Percentiles rank a stretch among this genome's conserved stretches.
Evolutionary conservation across 768 basidiomycete genomes (phyloP).

Genomic region (Coprinopsis strossmayeri): DNA sequence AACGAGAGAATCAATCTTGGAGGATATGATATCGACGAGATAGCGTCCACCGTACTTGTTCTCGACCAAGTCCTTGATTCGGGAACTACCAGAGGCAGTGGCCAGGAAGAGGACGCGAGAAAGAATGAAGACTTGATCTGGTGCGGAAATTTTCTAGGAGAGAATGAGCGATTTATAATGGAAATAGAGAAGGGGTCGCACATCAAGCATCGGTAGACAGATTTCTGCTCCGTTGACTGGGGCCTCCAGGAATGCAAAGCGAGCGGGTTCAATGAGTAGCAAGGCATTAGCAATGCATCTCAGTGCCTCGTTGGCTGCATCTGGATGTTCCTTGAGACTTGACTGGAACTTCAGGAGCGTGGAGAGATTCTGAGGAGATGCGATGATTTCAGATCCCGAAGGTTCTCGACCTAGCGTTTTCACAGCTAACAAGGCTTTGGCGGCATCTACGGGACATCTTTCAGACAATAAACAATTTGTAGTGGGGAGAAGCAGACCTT

Average conservation of each 20-base stretch:
- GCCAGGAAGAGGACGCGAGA: conserved; percentile 73
- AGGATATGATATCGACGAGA: conserved; percentile 55
- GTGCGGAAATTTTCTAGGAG: conserved; percentile 49
- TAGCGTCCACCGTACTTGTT: conserved; percentile 48
- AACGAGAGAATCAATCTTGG: conserved; percentile 55
- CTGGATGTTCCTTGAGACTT: conserved; percentile 48
- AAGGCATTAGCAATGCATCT: conserved; percentile 77
- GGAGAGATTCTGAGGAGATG: conserved; percentile 47
- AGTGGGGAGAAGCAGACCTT: conserved; percentile 36
- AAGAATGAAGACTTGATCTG: conserved; percentile 66
- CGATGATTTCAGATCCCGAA: conserved; percentile 58
- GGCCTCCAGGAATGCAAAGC: conserved; percentile 47
- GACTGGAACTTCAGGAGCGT: conserved; percentile 46
- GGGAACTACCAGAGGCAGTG: conserved; percentile 46
- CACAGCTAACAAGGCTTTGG: conserved; percentile 60
- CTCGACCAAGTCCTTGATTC: conserved; percentile 60
- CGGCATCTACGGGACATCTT: conserved; percentile 44
- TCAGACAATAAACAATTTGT: conserved; percentile 5
- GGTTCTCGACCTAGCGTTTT: conserved; percentile 72
- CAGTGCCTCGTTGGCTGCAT: conserved; percentile 63
- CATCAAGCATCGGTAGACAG: conserved; percentile 54
- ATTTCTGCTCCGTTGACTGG: conserved; percentile 60
- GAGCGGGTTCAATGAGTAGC: conserved; percentile 58
- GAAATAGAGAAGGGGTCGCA: conserved; percentile 20
- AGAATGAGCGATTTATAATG: conserved; percentile 3